phyloP scores from a whole-genome alignment of 202 grass and related monocot species.

The Zizania palustris region DNA sequence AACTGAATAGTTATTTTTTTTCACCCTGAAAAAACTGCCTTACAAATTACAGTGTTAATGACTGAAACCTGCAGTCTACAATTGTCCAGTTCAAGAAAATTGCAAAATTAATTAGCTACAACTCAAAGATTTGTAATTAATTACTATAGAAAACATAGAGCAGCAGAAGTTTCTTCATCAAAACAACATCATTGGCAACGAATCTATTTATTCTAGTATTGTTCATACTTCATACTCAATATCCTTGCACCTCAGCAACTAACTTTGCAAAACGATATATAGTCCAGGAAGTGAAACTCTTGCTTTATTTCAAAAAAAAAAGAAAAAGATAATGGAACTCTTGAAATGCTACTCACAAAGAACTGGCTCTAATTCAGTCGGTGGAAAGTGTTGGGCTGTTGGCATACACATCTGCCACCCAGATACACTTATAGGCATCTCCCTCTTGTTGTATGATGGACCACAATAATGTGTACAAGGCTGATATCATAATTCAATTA shows the following conservation, averaged over 20 bases:
- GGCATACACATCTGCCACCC: too few species aligned
- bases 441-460: too few species aligned
- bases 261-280: too few species aligned
- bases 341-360: not conserved
- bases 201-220: not conserved
- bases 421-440: too few species aligned
- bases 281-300: too few species aligned
- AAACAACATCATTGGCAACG: not conserved
- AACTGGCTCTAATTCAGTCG: not conserved
- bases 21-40: not conserved
- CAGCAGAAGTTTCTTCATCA: slow-evolving; percentile 4
- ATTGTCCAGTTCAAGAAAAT: not conserved
- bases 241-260: too few species aligned
- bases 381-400: too few species aligned
- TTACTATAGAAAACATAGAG: not conserved
- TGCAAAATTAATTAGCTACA: slow-evolving; percentile 6
- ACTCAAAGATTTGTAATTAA: not conserved
- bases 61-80: slow-evolving; percentile 14
- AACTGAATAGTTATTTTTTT: not conserved
- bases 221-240: too few species aligned
- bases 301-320: not conserved
- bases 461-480: too few species aligned
- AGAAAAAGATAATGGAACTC: not conserved
- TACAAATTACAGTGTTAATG: slow-evolving; percentile 9
- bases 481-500: too few species aligned